Conservation (phyloP, 176 grass and related monocot species). For the Poa pratensis region DNA sequence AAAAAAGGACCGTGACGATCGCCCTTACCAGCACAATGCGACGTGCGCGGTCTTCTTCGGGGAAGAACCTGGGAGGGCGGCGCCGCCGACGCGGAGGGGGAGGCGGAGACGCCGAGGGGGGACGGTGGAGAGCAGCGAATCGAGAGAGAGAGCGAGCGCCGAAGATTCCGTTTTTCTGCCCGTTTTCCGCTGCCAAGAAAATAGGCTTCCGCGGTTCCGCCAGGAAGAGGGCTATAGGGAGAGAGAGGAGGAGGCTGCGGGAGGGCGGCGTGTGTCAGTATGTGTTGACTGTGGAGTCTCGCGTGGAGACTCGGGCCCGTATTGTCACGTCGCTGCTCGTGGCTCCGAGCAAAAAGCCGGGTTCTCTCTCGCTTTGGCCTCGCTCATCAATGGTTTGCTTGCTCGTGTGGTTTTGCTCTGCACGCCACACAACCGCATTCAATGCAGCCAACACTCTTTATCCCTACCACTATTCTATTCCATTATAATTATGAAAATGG, state of each 20-base stretch:
- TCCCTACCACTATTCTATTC: no score
- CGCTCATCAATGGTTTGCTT: neutral
- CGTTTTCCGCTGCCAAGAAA: neutral
- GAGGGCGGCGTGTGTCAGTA: conserved; percentile 7
- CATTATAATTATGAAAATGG: no score
- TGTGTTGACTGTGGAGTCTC: neutral
- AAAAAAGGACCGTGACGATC: conserved; percentile 8
- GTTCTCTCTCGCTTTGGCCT: neutral
- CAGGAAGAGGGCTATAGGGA: neutral
- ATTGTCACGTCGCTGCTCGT: neutral
- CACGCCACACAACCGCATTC: neutral
- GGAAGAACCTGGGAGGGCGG: neutral
- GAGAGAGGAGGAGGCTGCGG: neutral
- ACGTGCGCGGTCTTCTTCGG: neutral
- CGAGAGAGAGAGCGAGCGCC: neutral
- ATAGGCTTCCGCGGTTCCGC: neutral
- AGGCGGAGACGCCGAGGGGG: neutral
- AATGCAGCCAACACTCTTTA: neutral
- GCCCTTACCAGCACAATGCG: conserved; percentile 28
- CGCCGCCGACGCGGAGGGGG: neutral
- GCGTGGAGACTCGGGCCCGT: conserved; percentile 13
- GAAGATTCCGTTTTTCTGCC: neutral
- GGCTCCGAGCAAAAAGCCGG: neutral
- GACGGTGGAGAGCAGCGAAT: neutral
- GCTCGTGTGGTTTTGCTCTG: neutral